phyloP scores from a whole-genome alignment of 2,329 filamentous ascomycete species.

The Aspergillus thermomutatus region DNA sequence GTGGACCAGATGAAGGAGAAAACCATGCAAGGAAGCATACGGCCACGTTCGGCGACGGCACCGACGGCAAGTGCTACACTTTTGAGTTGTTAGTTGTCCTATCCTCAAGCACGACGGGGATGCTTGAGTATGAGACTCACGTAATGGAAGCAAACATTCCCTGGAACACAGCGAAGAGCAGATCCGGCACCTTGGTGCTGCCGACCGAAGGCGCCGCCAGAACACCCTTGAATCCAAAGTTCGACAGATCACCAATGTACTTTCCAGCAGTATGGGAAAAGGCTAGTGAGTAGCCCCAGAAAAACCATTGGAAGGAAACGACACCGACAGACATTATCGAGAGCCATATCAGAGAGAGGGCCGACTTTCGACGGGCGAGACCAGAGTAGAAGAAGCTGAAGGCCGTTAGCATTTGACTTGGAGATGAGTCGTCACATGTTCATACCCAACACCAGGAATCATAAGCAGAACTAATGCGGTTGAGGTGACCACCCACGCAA shows the following conservation, averaged over 20 bases:
- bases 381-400: constrained; percentile 86
- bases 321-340: constrained; percentile 77
- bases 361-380: constrained; percentile 83
- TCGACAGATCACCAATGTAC: constrained; percentile 74
- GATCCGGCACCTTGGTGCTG: constrained; percentile 69
- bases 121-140: constrained; percentile 49
- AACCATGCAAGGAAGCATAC: constrained; percentile 81
- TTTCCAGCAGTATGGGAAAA: constrained; percentile 74
- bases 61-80: constrained; percentile 80
- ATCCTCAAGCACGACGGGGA: neutral
- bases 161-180: constrained; percentile 76
- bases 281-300: constrained; percentile 84
- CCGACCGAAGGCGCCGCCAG: constrained; percentile 73
- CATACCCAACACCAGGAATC: constrained; percentile 80
- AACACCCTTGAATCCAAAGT: constrained; percentile 76
- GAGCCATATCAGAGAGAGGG: constrained; percentile 79
- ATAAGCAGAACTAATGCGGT: constrained; percentile 82
- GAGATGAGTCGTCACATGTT: neutral
- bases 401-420: constrained; percentile 7
- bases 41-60: constrained; percentile 79
- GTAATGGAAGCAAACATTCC: constrained; percentile 68
- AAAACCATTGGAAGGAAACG: constrained; percentile 89
- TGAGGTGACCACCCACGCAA: constrained; percentile 74
- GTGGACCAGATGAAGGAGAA: constrained; percentile 95
- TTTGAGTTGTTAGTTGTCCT: constrained; percentile 28